phyloP scores from a whole-genome alignment of 2,329 filamentous ascomycete species.

The Cladosporium austrohemisphaericum region DNA sequence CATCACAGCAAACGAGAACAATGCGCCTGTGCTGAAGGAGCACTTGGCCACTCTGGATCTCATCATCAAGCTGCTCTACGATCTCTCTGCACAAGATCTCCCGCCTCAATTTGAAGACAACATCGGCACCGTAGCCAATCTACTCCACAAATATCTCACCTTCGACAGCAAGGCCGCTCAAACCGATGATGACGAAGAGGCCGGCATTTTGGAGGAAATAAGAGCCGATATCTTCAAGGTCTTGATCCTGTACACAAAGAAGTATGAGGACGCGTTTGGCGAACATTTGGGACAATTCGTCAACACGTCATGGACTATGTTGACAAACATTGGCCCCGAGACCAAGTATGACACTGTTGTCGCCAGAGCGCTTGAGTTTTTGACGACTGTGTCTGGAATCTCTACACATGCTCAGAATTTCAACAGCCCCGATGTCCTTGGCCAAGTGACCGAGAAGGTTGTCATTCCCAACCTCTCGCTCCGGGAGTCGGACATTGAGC shows the following conservation, averaged over 20 bases:
- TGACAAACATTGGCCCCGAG: slow-evolving; percentile 80
- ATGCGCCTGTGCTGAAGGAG: slow-evolving; percentile 69
- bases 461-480: slow-evolving; percentile 89
- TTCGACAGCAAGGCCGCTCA: slow-evolving; percentile 81
- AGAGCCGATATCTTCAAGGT: slow-evolving; percentile 93
- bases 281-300: slow-evolving; percentile 78
- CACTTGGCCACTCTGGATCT: slow-evolving; percentile 85
- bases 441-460: slow-evolving; percentile 91
- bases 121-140: slow-evolving; percentile 67
- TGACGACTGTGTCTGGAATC: slow-evolving; percentile 82
- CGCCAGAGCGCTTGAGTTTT: slow-evolving; percentile 89
- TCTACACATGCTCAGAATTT: slow-evolving; percentile 77
- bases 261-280: slow-evolving; percentile 93
- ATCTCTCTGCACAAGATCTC: slow-evolving; percentile 95
- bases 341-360: slow-evolving; percentile 93
- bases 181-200: slow-evolving; percentile 85
- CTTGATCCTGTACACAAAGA: slow-evolving; percentile 84
- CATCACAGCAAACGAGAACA: slow-evolving; percentile 69
- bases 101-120: slow-evolving; percentile 93
- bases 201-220: slow-evolving; percentile 77
- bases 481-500: slow-evolving; percentile 87
- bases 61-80: slow-evolving; percentile 87
- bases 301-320: slow-evolving; percentile 81
- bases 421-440: slow-evolving; percentile 73
- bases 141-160: slow-evolving; percentile 88